Conservation (phyloP, 495 filamentous ascomycete genomes). For the Penicillium riverlandense region DNA sequence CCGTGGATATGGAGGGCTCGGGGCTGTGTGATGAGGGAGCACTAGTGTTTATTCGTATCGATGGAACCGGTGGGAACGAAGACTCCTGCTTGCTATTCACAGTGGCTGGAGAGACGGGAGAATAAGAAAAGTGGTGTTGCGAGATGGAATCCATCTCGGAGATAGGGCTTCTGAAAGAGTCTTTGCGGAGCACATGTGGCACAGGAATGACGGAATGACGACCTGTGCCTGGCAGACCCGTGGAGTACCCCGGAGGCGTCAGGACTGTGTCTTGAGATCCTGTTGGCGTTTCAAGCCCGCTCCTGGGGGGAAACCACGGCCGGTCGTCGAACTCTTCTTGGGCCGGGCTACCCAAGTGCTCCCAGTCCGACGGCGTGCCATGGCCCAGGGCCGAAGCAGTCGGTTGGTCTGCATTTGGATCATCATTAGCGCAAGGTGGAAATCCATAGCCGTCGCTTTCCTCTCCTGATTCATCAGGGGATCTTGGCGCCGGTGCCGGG, state of each 20-base stretch:
- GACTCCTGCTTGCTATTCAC: too few relatives aligned
- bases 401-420: slow-evolving; percentile 10
- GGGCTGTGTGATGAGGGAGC: slow-evolving; percentile 1
- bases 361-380: slow-evolving; percentile 55
- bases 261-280: slow-evolving; percentile 1
- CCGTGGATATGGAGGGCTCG: too few relatives aligned
- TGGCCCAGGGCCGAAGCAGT: slow-evolving; percentile 41
- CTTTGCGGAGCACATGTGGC: too few relatives aligned
- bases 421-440: slow-evolving; percentile 4
- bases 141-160: neutral
- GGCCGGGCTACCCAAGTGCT: slow-evolving; percentile 37
- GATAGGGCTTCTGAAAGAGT: too few relatives aligned
- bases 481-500: slow-evolving; percentile 13
- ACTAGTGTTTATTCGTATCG: slow-evolving; percentile 21
- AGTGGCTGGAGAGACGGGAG: slow-evolving; percentile 20
- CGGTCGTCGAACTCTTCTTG: slow-evolving; percentile 27
- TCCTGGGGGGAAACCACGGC: slow-evolving; percentile 16
- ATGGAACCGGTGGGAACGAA: slow-evolving; percentile 4
- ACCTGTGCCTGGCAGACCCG: slow-evolving; percentile 1
- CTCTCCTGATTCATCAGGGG: neutral
- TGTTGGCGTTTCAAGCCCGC: too few relatives aligned
- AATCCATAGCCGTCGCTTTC: slow-evolving; percentile 9
- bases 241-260: slow-evolving; percentile 6
- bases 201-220: too few relatives aligned
- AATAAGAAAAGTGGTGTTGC: slow-evolving; percentile 4